Percentiles rank a stretch among this genome's conserved stretches.
Conservation (phyloP, 2,329 filamentous ascomycete genomes). For the Pseudogymnoascus sp. region DNA sequence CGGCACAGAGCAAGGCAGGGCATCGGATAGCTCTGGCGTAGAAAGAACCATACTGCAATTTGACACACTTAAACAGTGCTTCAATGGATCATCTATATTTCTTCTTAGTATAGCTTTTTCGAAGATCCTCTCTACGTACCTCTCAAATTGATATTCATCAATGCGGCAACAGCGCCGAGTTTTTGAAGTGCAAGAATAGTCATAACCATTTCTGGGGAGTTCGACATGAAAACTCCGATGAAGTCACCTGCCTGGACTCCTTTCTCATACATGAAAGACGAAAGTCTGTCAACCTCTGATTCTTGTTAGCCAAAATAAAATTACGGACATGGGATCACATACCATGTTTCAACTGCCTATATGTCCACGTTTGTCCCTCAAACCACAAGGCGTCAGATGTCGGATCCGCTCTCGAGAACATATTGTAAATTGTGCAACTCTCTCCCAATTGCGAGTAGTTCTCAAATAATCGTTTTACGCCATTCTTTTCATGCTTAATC, state of each 20-base stretch:
- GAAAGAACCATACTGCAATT: constrained; percentile 34
- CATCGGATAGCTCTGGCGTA: constrained; percentile 34
- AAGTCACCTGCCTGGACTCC: constrained; percentile 33
- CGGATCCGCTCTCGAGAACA: constrained; percentile 34
- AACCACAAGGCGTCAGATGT: constrained; percentile 39
- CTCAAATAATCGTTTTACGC: constrained; percentile 27
- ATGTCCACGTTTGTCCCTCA: constrained; percentile 40
- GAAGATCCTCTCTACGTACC: constrained; percentile 26
- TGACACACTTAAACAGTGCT: constrained; percentile 37
- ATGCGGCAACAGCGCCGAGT: constrained; percentile 35
- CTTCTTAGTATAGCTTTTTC: background rate
- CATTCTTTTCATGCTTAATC: constrained; percentile 29
- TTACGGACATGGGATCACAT: constrained; percentile 12
- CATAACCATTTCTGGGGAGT: constrained; percentile 42
- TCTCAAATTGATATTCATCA: constrained; percentile 40
- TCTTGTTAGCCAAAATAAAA: constrained; percentile 7
- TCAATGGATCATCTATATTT: constrained; percentile 33
- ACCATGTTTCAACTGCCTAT: constrained; percentile 36
- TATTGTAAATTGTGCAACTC: constrained; percentile 33
- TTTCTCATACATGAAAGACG: constrained; percentile 32
- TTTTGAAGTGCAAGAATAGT: constrained; percentile 37
- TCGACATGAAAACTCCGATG: constrained; percentile 39
- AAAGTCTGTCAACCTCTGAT: constrained; percentile 36
- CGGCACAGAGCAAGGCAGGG: constrained; percentile 24
- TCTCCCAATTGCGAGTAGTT: constrained; percentile 32